phyloP scores from a whole-genome alignment of 768 basidiomycete genomes.

The Tricholoma sp. region DNA sequence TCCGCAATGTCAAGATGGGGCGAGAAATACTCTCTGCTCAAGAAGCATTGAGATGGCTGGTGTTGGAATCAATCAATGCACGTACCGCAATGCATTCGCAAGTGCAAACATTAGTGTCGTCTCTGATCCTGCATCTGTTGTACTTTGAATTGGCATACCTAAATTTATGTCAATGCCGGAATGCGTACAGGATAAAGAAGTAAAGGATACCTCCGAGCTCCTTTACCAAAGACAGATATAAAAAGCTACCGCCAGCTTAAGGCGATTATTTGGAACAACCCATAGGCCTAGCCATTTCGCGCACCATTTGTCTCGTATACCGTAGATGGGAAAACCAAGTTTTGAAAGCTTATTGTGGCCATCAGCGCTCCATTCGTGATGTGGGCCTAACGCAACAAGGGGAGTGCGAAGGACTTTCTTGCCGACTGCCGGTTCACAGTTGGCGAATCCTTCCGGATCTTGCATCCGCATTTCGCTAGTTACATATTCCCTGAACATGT shows the following conservation, averaged over 20 bases:
- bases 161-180: too few species aligned
- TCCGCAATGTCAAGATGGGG: not conserved
- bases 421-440: constrained; percentile 15
- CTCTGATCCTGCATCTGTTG: constrained; percentile 28
- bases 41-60: too few species aligned
- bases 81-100: constrained; percentile 22
- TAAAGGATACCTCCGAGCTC: not conserved
- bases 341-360: too few species aligned
- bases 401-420: constrained; percentile 20
- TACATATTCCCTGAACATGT: too few species aligned
- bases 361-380: too few species aligned
- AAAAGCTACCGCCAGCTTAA: constrained; percentile 19
- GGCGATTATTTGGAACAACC: constrained; percentile 29
- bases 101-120: constrained; percentile 21
- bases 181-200: too few species aligned
- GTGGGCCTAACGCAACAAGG: too few species aligned
- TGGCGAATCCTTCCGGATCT: constrained; percentile 19
- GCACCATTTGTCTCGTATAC: constrained; percentile 19
- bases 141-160: constrained; percentile 28
- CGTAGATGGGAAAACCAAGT: constrained; percentile 29
- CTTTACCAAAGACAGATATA: constrained; percentile 19
- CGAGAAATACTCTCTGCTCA: not conserved
- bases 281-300: constrained; percentile 24
- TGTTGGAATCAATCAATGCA: too few species aligned
- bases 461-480: constrained; percentile 20